phyloP scores from a whole-genome alignment of 2,329 filamentous ascomycete genomes.

The Zasmidium citrigriseum region DNA sequence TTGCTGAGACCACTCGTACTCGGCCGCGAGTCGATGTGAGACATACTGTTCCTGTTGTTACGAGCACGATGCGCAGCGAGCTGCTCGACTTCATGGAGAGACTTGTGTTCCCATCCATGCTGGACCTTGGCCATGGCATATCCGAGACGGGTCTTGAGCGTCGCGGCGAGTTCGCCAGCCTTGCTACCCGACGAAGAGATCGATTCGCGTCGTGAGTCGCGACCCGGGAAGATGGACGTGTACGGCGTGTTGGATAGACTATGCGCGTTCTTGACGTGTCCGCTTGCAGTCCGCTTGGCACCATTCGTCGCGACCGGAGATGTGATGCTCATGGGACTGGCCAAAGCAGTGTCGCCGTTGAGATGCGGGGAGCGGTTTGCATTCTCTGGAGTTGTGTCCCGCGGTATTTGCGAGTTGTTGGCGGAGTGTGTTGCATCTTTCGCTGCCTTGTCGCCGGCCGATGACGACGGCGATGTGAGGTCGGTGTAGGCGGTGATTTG shows the following conservation, averaged over 20 bases:
- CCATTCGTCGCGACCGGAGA: slow-evolving; percentile 45
- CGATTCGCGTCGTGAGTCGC: slow-evolving; percentile 69
- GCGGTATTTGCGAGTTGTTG: slow-evolving; percentile 7
- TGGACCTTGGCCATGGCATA: slow-evolving; percentile 95
- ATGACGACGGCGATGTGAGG: slow-evolving; percentile 29
- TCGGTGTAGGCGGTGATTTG: slow-evolving; percentile 35
- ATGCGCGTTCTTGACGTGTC: slow-evolving; percentile 66
- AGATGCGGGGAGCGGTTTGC: slow-evolving; percentile 18
- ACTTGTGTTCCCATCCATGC: slow-evolving; percentile 80
- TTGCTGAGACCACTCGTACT: slow-evolving; percentile 31
- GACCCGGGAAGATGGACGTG: slow-evolving; percentile 34
- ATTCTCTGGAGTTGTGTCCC: slow-evolving; percentile 19
- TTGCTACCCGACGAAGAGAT: slow-evolving; percentile 66
- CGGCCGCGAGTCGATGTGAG: slow-evolving; percentile 30
- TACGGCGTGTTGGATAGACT: slow-evolving; percentile 32
- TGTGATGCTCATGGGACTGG: slow-evolving; percentile 45
- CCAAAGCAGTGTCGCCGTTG: slow-evolving; percentile 26
- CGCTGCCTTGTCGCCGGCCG: slow-evolving; percentile 9
- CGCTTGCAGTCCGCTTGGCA: slow-evolving; percentile 77
- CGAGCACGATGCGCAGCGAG: slow-evolving; percentile 65
- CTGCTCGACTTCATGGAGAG: slow-evolving; percentile 75
- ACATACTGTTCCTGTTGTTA: slow-evolving; percentile 28
- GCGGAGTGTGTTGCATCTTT: slow-evolving; percentile 7
- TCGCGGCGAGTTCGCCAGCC: slow-evolving; percentile 81
- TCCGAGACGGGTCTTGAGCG: slow-evolving; percentile 79